A percentile compares a stretch with the other conserved stretches of the same genome.
These are phyloP conservation scores for Mycena kentingensis DNA, from an alignment of 768 basidiomycete species.

Conservation along the genomic window DNA sequence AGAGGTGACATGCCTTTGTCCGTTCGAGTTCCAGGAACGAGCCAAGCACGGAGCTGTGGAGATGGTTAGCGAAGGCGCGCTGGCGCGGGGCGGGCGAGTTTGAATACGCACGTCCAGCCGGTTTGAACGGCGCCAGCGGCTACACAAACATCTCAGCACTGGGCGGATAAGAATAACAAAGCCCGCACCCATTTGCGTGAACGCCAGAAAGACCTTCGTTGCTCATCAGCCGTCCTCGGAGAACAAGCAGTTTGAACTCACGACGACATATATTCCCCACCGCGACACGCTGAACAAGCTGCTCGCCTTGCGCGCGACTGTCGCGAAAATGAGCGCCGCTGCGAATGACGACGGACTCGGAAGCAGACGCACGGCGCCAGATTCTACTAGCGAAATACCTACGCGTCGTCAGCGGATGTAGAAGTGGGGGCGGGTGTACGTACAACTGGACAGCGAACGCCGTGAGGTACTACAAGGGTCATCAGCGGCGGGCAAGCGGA, in stretches of 20 bases:
- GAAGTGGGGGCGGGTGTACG: not conserved
- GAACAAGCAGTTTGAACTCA: not conserved
- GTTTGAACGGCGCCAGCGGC: conserved; percentile 16
- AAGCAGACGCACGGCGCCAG: conserved; percentile 2
- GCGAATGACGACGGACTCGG: not conserved
- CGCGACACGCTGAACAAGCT: not conserved
- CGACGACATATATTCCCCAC: conserved; percentile 5
- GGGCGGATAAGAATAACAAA: not conserved
- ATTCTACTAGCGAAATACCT: conserved; percentile 19
- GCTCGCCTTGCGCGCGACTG: conserved; percentile 4
- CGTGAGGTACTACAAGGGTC: conserved; percentile 9
- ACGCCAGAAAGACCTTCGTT: conserved; percentile 2
- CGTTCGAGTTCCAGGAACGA: conserved; percentile 7
- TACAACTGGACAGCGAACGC: conserved; percentile 18
- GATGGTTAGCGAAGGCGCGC: not conserved
- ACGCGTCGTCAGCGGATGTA: not conserved
- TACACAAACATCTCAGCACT: not conserved
- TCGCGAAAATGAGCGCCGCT: not conserved
- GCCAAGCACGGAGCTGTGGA: conserved; percentile 3
- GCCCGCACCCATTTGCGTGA: conserved; percentile 12
- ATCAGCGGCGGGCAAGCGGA: too few relatives aligned
- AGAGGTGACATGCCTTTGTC: conserved; percentile 8
- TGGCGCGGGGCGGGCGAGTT: not conserved
- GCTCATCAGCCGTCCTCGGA: not conserved
- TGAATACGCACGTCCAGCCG: not conserved